Base-by-base conservation (phyloP, 1,139 yeast genomes). In the Saccharomyces hybrid region DNA sequence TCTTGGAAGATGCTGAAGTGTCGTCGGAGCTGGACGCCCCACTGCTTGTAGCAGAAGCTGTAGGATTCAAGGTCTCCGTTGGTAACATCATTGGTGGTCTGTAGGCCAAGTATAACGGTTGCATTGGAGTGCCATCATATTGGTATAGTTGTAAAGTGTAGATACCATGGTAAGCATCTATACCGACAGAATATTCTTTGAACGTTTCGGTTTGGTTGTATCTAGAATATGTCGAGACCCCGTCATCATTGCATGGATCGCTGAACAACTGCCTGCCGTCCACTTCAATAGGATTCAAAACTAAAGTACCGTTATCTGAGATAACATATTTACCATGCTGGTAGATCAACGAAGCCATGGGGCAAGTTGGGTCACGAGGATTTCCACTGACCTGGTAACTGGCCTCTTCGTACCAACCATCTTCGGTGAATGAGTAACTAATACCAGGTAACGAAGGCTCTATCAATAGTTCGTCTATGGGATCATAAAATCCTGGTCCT, bases 371-470 rank as follows among this genome's bases (percentile, higher is more conserved):
- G 64, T 86, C 78, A 60, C 73, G 70, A 1, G 97, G 79, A 70
- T 91, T 85, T 8, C 88, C 76, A 0, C 82, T 73, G 28, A 93
- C 83, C 63, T 89, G 83, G 70, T 93, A 93, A 51, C 84, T 71
- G 8, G 99, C 99, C 69, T 88, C 88, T 73, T 93, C 99, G 71
- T 79, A 93, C 72, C 75, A 82, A 1, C 98, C 98, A 71, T 93
- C 98, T 16, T 78, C 82, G 1, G 97, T 91, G 74, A 93, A 93
- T 4, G 97, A 89, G 72, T 86, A 89, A 5, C 95, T 85, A 57
- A 91, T 82, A 30, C 99, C 99, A 4, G 99, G 97, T 53, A 93
- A 78, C 26, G 91, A 93, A 2, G 99, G 99, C 70, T 95, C 99
- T 61, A 90, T 88, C 57, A 93, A 76, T 28, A 91, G 80, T 71